Base-by-base conservation (phyloP, 129 eudicot species). In the Centella asiatica region DNA sequence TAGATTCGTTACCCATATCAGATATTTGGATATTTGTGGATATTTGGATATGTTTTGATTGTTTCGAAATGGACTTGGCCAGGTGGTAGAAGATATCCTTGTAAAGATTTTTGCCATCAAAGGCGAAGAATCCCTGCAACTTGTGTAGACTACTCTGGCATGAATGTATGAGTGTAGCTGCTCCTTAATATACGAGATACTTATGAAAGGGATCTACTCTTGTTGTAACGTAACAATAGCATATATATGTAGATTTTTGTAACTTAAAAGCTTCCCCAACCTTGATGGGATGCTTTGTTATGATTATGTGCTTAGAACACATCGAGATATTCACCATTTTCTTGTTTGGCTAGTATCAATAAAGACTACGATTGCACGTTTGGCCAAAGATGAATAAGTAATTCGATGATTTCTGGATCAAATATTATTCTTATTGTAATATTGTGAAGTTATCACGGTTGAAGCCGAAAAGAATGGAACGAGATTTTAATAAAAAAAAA, bases 41-140 rank as follows among this genome's bases (percentile, higher is more conserved):
- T n/a, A n/a, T n/a, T n/a, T n/a, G n/a, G n/a, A n/a, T n/a, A n/a
- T n/a, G n/a, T n/a, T n/a, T 72, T 27, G 46, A 58, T 58, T 12
- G 2, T n/a, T 19, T 69, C 31, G 7, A 44, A 60, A 25, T 69
- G 66, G 49, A 58, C 44, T 67, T 58, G 62, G 20, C 47, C 77
- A 88, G 96, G 94, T 83, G 72, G 96, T 88, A 14, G 96, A 81
- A 75, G 96, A 88, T 68, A 85, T 65, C 56, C 88, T 88, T 31
- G 37, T 69, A 36, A 80, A 64, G 73, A 68, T 86, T 5, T 86
- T 86, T 28, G 79, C 81, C 70, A 68, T 84, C 64, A 88, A 88
- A 62, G 73, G 84, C 9, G 84, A 81, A 49, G 93, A 88, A 74
- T 63, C 73, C 9, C 53, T 88, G 66, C 86, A 76, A 71, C 47